Evolutionary conservation across 768 basidiomycete species (phyloP).

Genomic region (Jaapia argillacea): DNA sequence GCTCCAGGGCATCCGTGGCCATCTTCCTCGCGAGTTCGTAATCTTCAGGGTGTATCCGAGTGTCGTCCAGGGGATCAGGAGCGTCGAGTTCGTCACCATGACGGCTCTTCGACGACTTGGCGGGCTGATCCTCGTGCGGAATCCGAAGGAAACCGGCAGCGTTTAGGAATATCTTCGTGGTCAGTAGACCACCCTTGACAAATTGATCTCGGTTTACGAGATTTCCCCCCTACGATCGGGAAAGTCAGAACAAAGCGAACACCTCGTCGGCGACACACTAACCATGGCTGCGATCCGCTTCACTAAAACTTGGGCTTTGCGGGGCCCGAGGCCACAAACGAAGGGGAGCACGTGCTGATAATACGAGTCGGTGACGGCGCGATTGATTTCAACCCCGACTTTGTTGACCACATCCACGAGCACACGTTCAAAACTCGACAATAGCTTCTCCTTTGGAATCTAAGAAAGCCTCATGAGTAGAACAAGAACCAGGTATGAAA

Average conservation of each 20-base stretch:
- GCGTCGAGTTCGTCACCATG: constrained; percentile 55
- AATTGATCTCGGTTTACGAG: constrained; percentile 84
- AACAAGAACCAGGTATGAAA: constrained; percentile 4
- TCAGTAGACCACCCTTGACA: constrained; percentile 68
- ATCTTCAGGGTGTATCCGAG: constrained; percentile 95
- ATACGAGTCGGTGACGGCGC: constrained; percentile 79
- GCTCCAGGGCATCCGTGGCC: constrained; percentile 93
- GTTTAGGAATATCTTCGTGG: constrained; percentile 86
- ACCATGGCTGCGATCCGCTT: constrained; percentile 75
- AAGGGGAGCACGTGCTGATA: constrained; percentile 85
- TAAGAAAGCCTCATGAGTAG: constrained; percentile 20
- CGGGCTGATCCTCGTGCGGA: constrained; percentile 53
- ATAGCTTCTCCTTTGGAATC: constrained; percentile 81
- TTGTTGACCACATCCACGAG: constrained; percentile 87
- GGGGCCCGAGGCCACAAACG: constrained; percentile 87
- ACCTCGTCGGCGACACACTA: too few relatives aligned
- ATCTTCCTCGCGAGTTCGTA: constrained; percentile 97
- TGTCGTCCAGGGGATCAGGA: constrained; percentile 87
- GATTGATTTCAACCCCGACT: constrained; percentile 95
- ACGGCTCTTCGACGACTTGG: constrained; percentile 48
- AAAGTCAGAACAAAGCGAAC: too few relatives aligned
- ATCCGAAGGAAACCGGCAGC: constrained; percentile 89
- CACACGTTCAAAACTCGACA: constrained; percentile 72
- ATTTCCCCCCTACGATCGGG: constrained; percentile 72
- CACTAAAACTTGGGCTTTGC: constrained; percentile 81